These are phyloP conservation scores for Aphanomyces stellatus DNA, from an alignment of 352 stramenopile species.

Conservation along the genomic window DNA sequence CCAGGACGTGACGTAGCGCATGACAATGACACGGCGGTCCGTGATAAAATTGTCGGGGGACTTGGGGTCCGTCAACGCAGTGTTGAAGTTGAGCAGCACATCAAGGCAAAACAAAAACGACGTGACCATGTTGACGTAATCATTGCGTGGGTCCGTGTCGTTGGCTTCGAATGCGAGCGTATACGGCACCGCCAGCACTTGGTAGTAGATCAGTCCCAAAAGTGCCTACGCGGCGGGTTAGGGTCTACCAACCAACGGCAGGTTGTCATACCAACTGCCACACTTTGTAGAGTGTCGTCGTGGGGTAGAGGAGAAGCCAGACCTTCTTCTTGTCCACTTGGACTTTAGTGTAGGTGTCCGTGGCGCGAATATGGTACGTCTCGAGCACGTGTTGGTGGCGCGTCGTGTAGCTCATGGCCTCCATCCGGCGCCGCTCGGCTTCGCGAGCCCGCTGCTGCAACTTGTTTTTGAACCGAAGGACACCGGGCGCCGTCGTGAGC, in stretches of 20 bases:
- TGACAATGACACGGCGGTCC: constrained; percentile 45
- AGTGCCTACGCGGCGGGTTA: constrained; percentile 35
- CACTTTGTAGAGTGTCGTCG: constrained; percentile 54
- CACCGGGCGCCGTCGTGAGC: neutral
- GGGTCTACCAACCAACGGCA: too few relatives aligned
- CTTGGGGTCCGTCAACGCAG: constrained; percentile 29
- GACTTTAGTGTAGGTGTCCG: constrained; percentile 13
- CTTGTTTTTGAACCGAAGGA: constrained; percentile 14
- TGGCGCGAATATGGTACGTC: constrained; percentile 55
- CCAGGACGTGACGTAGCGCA: constrained; percentile 51
- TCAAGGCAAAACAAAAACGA: constrained; percentile 30
- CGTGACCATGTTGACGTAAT: constrained; percentile 17
- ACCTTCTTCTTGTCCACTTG: constrained; percentile 32
- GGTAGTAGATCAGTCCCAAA: constrained; percentile 65
- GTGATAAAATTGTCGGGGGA: constrained; percentile 43
- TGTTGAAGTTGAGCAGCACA: constrained; percentile 40
- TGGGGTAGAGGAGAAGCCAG: constrained; percentile 54
- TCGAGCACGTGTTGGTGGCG: constrained; percentile 68
- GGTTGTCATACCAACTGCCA: constrained; percentile 53
- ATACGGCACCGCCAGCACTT: constrained; percentile 59
- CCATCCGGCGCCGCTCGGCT: neutral
- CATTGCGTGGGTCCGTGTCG: constrained; percentile 25
- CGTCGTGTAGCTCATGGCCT: constrained; percentile 30
- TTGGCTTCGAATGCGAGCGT: constrained; percentile 47
- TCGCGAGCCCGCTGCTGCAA: neutral